A percentile compares a stretch with the other conserved stretches of the same genome.
Conservation (phyloP, 2,329 filamentous ascomycete genomes). For the Cryoendolithus antarcticus region DNA sequence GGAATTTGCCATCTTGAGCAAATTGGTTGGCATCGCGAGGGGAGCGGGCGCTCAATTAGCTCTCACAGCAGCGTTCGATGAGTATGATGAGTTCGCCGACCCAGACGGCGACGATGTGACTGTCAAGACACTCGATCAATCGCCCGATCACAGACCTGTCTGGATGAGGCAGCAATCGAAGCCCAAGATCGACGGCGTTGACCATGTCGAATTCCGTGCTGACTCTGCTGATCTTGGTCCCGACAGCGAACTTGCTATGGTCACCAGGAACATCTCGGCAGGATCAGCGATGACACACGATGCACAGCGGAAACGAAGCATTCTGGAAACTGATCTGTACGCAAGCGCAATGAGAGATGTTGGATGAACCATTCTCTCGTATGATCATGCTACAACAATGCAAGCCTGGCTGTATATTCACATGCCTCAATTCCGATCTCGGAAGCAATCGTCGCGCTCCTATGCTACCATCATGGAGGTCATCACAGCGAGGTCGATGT, state of each 20-base stretch:
- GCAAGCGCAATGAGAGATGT: conserved; percentile 1
- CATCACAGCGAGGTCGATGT: no score
- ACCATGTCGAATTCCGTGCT: conserved; percentile 1
- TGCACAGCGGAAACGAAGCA: conserved; percentile 1
- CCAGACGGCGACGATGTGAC: not conserved
- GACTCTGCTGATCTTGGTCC: conserved; percentile 1
- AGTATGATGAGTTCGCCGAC: not conserved
- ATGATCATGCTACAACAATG: no score
- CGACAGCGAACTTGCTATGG: not conserved
- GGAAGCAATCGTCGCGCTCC: no score
- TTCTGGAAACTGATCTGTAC: conserved; percentile 2
- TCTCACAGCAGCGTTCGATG: conserved; percentile 5
- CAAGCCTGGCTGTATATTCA: no score
- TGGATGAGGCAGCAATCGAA: not conserved
- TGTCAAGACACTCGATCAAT: not conserved
- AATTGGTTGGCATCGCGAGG: conserved; percentile 10
- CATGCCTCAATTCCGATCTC: no score
- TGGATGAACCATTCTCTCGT: no score
- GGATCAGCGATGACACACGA: not conserved
- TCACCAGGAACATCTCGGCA: not conserved
- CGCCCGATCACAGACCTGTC: not conserved
- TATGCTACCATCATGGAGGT: no score
- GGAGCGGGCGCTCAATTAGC: not conserved
- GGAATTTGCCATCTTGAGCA: conserved; percentile 36
- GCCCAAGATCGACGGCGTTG: conserved; percentile 1